These are phyloP conservation scores for Piloderma croceum DNA, from an alignment of 768 basidiomycete genomes.

Conservation along the genomic window DNA sequence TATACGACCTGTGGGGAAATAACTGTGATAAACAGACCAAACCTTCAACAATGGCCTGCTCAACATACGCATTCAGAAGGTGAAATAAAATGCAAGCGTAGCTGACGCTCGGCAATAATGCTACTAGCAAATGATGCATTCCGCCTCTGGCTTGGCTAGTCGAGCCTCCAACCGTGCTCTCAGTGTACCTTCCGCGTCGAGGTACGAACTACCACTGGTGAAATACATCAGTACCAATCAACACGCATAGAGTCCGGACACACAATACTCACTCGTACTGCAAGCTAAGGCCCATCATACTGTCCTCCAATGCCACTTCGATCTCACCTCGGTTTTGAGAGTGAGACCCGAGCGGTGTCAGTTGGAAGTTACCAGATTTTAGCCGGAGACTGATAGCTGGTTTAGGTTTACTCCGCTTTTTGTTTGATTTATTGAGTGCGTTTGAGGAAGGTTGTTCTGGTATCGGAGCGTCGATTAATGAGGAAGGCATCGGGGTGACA, in stretches of 20 bases:
- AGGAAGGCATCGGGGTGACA: too few relatives aligned
- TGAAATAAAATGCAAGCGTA: too few relatives aligned
- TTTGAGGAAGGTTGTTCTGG: too few relatives aligned
- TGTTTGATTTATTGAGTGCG: too few relatives aligned
- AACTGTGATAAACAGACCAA: too few relatives aligned
- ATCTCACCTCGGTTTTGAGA: conserved; percentile 21
- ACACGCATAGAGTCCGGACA: neutral
- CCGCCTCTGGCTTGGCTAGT: conserved; percentile 33
- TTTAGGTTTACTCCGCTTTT: conserved; percentile 13
- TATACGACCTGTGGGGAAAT: too few relatives aligned
- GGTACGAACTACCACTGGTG: conserved; percentile 41
- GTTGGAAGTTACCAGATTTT: conserved; percentile 25
- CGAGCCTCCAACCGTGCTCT: conserved; percentile 41
- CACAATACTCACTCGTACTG: conserved; percentile 46
- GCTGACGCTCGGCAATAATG: too few relatives aligned
- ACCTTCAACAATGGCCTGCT: too few relatives aligned
- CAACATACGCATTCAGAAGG: too few relatives aligned
- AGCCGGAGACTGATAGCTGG: conserved; percentile 35
- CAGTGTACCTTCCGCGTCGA: conserved; percentile 41
- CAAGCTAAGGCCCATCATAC: conserved; percentile 37
- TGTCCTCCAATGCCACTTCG: conserved; percentile 37
- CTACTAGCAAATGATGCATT: conserved; percentile 47
- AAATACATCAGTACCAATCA: neutral
- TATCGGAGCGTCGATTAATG: too few relatives aligned
- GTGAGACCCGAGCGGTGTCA: conserved; percentile 26